phyloP scores from a whole-genome alignment of 768 basidiomycete species.

The Mrakia frigida region DNA sequence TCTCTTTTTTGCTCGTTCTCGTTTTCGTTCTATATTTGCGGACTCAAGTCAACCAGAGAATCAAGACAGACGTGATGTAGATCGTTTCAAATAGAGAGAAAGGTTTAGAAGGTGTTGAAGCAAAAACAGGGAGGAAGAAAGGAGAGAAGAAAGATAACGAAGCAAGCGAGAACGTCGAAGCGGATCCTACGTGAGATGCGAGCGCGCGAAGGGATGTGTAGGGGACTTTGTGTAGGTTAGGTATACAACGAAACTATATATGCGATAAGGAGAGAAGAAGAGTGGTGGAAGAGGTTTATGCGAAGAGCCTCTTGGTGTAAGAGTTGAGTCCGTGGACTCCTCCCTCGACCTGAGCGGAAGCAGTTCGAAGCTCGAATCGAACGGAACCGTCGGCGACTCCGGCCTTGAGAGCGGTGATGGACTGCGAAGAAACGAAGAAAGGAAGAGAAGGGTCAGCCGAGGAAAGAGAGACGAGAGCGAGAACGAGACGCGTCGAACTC shows the following conservation, averaged over 20 bases:
- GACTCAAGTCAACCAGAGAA: not conserved
- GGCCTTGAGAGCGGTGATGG: constrained; percentile 60
- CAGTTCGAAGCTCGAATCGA: constrained; percentile 86
- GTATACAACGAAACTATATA: not conserved
- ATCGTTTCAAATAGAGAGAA: not conserved
- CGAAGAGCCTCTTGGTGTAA: constrained; percentile 44
- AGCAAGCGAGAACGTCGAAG: not conserved
- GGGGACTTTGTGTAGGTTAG: not conserved
- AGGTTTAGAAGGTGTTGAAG: not conserved
- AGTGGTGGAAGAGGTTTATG: not conserved
- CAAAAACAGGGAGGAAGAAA: not conserved
- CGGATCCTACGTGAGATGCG: not conserved
- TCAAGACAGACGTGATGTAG: not conserved
- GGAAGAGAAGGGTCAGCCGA: not conserved
- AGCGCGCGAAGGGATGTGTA: not conserved
- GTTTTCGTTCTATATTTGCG: not conserved
- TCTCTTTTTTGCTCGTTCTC: too few relatives aligned
- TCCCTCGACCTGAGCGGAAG: constrained; percentile 91
- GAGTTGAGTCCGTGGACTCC: constrained; percentile 94
- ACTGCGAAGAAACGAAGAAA: not conserved
- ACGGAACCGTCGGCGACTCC: constrained; percentile 63
- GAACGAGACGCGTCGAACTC: not conserved
- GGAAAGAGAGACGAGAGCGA: not conserved
- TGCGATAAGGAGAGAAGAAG: not conserved
- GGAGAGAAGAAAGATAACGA: not conserved